Conservation (phyloP, 352 stramenopile species). For the Globisporangium ultimum region DNA sequence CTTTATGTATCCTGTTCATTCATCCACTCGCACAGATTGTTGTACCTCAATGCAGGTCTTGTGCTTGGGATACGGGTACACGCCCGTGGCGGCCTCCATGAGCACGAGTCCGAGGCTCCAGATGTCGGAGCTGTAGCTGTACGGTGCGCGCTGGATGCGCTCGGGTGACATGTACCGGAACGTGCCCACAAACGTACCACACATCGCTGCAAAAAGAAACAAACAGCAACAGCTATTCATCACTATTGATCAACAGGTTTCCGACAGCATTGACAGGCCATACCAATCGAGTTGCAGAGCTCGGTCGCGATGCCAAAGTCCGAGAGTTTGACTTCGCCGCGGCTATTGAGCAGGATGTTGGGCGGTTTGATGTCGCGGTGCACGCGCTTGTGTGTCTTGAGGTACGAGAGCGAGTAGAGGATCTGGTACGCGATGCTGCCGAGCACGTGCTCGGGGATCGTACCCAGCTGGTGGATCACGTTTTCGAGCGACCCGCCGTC, state of each 20-base stretch:
- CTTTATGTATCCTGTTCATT: too few species aligned
- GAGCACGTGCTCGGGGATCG: conserved; percentile 85
- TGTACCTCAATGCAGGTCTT: conserved; percentile 70
- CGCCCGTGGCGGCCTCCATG: conserved; percentile 88
- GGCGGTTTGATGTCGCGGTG: conserved; percentile 97
- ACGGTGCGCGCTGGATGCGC: conserved; percentile 85
- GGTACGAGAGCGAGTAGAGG: conserved; percentile 91
- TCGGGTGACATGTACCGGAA: conserved; percentile 94
- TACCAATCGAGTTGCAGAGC: conserved; percentile 82
- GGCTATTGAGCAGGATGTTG: conserved; percentile 93
- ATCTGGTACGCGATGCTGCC: conserved; percentile 93
- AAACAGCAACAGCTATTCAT: not conserved
- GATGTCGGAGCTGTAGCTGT: conserved; percentile 90
- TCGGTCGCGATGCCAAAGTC: conserved; percentile 96
- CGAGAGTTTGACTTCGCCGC: conserved; percentile 93
- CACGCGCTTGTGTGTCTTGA: conserved; percentile 91
- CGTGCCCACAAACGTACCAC: conserved; percentile 92
- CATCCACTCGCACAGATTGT: too few species aligned
- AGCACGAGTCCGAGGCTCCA: conserved; percentile 92
- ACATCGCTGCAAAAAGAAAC: conserved; percentile 63
- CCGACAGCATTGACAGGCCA: not conserved
- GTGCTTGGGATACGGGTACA: conserved; percentile 87
- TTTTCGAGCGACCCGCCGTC: conserved; percentile 90
- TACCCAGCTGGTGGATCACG: conserved; percentile 77
- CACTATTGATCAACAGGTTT: too few species aligned